phyloP scores from a whole-genome alignment of 2,329 filamentous ascomycete species.

The Aspergillus phoenicis region DNA sequence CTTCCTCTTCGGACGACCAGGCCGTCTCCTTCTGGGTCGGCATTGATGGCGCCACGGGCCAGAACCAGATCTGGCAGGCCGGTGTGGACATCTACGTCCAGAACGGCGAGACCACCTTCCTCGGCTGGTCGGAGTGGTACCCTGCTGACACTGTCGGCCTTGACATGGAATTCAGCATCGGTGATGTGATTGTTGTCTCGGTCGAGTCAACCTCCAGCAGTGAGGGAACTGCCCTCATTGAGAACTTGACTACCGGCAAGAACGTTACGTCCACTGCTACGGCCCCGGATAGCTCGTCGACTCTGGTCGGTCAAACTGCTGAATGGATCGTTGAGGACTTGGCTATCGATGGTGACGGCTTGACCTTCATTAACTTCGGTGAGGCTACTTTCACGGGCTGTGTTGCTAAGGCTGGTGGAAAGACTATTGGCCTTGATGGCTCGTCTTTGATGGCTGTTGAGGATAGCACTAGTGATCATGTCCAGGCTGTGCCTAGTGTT shows the following conservation, averaged over 20 bases:
- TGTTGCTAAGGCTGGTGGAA: slow-evolving; percentile 4
- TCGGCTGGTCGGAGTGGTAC: slow-evolving; percentile 20
- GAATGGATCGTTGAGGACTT: slow-evolving; percentile 20
- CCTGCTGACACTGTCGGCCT: slow-evolving; percentile 7
- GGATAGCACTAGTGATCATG: slow-evolving; percentile 7
- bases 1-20: slow-evolving; percentile 1
- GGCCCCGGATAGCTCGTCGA: slow-evolving; percentile 4
- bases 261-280: not conserved
- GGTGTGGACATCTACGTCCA: slow-evolving; percentile 16
- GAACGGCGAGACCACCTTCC: slow-evolving; percentile 8
- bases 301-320: slow-evolving; percentile 9
- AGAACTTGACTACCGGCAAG: slow-evolving; percentile 16
- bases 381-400: slow-evolving; percentile 12
- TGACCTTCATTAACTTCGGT: slow-evolving; percentile 14
- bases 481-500: slow-evolving; percentile 10
- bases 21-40: slow-evolving; percentile 16
- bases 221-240: slow-evolving; percentile 5
- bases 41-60: slow-evolving; percentile 13
- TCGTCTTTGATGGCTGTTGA: slow-evolving; percentile 8
- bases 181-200: slow-evolving; percentile 12
- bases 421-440: not conserved
- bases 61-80: slow-evolving; percentile 14
- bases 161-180: slow-evolving; percentile 11
- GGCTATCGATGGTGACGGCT: not conserved
- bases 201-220: slow-evolving; percentile 7